phyloP scores from a whole-genome alignment of 305 asterid species.

The Fraxinus greggii region DNA sequence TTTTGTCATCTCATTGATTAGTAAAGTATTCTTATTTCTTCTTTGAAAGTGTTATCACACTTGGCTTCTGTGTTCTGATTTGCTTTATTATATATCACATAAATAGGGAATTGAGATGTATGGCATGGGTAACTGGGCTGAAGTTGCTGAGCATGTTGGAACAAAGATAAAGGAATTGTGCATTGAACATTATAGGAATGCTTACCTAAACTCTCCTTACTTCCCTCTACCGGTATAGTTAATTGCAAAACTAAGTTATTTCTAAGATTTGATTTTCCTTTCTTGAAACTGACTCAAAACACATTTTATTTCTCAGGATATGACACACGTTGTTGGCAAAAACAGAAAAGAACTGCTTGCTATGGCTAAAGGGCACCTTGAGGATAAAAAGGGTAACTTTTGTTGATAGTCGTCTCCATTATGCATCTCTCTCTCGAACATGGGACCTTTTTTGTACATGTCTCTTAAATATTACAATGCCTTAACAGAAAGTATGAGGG shows the following conservation, averaged over 20 bases:
- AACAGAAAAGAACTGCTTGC: slow-evolving; percentile 69
- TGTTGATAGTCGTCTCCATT: not conserved
- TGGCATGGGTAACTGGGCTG: slow-evolving; percentile 84
- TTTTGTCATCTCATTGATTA: slow-evolving; percentile 19
- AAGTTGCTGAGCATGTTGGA: slow-evolving; percentile 85
- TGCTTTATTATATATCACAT: slow-evolving; percentile 15
- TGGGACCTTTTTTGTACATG: not conserved
- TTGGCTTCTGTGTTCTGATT: slow-evolving; percentile 13
- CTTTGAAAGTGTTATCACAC: slow-evolving; percentile 12
- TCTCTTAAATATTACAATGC: not conserved
- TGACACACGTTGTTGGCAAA: slow-evolving; percentile 70
- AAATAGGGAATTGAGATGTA: slow-evolving; percentile 76
- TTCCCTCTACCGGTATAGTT: slow-evolving; percentile 74
- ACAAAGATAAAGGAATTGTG: slow-evolving; percentile 72
- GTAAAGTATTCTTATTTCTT: not conserved
- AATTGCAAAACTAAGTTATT: slow-evolving; percentile 17
- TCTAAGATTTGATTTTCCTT: slow-evolving; percentile 14
- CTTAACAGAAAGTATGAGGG: not conserved
- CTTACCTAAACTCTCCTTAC: slow-evolving; percentile 69
- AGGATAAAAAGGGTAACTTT: slow-evolving; percentile 61
- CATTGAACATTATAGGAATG: slow-evolving; percentile 62
- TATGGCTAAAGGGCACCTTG: slow-evolving; percentile 61
- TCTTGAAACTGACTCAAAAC: not conserved
- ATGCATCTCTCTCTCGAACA: not conserved
- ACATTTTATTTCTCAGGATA: slow-evolving; percentile 50